Conservation (phyloP, 2,329 filamentous ascomycete species). For the Nemania bipapillata region DNA sequence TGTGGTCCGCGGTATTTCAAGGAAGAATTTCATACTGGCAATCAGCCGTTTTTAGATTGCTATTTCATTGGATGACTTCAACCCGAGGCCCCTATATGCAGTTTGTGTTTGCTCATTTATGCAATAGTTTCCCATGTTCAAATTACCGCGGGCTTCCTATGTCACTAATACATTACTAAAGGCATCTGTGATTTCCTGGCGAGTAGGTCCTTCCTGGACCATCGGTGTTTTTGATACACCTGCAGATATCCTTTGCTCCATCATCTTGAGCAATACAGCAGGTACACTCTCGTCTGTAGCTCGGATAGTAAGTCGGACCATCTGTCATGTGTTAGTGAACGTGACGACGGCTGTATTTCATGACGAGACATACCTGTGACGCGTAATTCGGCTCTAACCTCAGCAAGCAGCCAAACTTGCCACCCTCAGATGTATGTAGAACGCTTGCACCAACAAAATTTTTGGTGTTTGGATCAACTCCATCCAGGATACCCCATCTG, state of each 20-base stretch:
- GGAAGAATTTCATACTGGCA: not conserved
- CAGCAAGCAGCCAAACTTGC: constrained; percentile 94
- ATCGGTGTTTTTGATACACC: constrained; percentile 60
- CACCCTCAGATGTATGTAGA: constrained; percentile 80
- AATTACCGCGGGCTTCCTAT: constrained; percentile 38
- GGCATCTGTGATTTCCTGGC: constrained; percentile 64
- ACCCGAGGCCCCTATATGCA: constrained; percentile 5
- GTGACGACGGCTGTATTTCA: not conserved
- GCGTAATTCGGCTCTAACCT: constrained; percentile 93
- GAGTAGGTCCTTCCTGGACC: constrained; percentile 56
- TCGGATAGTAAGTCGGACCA: constrained; percentile 92
- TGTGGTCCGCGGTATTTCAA: not conserved
- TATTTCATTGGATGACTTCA: constrained; percentile 5
- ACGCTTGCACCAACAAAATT: constrained; percentile 94
- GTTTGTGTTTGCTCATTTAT: constrained; percentile 25
- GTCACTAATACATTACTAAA: constrained; percentile 68
- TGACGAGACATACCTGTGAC: constrained; percentile 75
- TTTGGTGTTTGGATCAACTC: constrained; percentile 90
- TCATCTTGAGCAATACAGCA: constrained; percentile 79
- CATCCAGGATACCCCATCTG: constrained; percentile 84
- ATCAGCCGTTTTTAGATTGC: not conserved
- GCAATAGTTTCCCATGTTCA: constrained; percentile 33
- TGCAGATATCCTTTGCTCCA: constrained; percentile 81
- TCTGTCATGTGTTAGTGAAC: constrained; percentile 59
- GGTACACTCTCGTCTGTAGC: constrained; percentile 93